Evolutionary conservation across 192 early-diverging fungal genomes (phyloP), one percentile per base, ranked within the genome.

Genomic region (Chytriomyces confervae): DNA sequence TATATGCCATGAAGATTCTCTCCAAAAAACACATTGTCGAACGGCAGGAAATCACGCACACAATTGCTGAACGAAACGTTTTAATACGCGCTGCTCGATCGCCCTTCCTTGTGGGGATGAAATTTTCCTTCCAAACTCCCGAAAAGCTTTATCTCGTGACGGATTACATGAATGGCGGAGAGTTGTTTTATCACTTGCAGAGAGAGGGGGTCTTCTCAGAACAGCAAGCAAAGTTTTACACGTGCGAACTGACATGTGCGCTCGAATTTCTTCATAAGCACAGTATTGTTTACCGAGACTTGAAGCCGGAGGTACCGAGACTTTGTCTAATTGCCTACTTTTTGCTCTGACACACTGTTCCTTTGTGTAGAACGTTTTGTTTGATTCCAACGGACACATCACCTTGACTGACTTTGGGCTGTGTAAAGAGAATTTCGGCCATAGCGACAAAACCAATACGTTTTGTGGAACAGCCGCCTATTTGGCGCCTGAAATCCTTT

Each of bases 1-100:
- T 98, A 82, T 99, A 97, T 84, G 96, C 97, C 68, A 94, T 99
- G 95, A 98, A 98, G 82, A 95, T 96, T 53, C 85, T 98, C 50
- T 90, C 89, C 48, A 99, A 99, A 86, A 91, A 92, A 43, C 93
- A 97, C 83, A 97, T 98, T 75, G 93, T 99, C 43, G 94, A 95
- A 66, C 91, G 94, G 24, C 91, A 92, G 0, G 95, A 99, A 80
- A 94, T 99, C 23, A 91, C 91, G 16, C 97, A 99, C 77, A 99
- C 95, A 10, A 86, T 97, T 72, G 94, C 95, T 36, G 97, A 99
- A 81, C 89, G 94, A 70, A 95, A 91, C 20, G 84, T 84, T 89
- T 18, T 79, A 6, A 89, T 93, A 50, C 86, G 87, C 50, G 89
- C 89, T 0, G 65, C 85, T 1, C 77, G 83, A 43, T 89, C 95